Evolutionary conservation across 495 filamentous ascomycete genomes (phyloP), one percentile per base, ranked within the genome.

Genomic region (Penicillium verhagenii): DNA sequence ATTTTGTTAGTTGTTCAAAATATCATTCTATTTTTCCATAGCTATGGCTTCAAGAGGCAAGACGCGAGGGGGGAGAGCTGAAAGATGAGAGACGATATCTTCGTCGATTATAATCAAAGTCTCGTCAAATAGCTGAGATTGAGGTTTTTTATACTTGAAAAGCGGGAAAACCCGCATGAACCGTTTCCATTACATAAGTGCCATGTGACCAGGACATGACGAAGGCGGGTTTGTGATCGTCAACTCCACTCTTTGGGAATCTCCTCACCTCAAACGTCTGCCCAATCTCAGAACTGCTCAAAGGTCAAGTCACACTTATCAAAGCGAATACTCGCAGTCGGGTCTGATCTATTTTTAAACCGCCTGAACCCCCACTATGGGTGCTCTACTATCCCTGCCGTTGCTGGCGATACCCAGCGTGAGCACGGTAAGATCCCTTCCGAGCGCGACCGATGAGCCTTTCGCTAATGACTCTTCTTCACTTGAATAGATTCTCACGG

Each of bases 341-440:
- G 35, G 24, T 26, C 37, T 29, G 31, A 16, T 25, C 24, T 19
- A 16, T 23, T 5, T 6, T 1, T 9, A 4, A 4, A 40, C 23
- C 8, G 28, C 23, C 25, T 33, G 6, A 10, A 25, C 11, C 33
- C 46, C 52, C 33, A 56, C 28, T n/a, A 75, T 98, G 94, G 94
- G 94, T 60, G 94, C 91, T 50, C 78, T 96, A 60, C 79, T 98
- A 31, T 96, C 93, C 47, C 61, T 98, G 13, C 94, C 95, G 55
- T 74, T 98, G 52, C 72, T 98, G 71, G 94, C 89, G 49, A 60
- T 97, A 56, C 94, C 94, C 46, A 89, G 90, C 73, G 72, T 91
- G 53, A 84, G 91, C 64, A 91, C 91, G 45, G 92, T 97, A 86
- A 35, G 31, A 85, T 81, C 59, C 24, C 31, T 46, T 25, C 31